These are phyloP conservation scores for Colletotrichum truncatum DNA, from an alignment of 2,329 filamentous ascomycete species.

Conservation along the genomic window DNA sequence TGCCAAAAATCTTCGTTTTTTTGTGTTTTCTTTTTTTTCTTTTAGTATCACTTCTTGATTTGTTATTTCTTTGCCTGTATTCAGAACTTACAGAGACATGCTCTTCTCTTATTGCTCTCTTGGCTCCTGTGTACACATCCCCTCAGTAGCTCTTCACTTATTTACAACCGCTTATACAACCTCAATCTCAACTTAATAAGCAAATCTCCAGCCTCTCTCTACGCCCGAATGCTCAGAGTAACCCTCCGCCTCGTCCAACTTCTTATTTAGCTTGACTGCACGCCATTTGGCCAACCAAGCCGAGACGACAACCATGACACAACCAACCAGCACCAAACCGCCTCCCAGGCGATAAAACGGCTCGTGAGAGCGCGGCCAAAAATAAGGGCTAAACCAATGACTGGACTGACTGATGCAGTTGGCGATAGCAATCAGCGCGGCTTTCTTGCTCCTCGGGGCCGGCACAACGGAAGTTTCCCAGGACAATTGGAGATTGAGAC, in stretches of 20 bases:
- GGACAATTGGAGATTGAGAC: slow-evolving; percentile 48
- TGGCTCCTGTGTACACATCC: neutral
- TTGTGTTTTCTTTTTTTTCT: neutral
- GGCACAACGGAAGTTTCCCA: slow-evolving; percentile 51
- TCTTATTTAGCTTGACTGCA: slow-evolving; percentile 34
- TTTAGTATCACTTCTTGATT: too few species aligned
- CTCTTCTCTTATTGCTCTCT: neutral
- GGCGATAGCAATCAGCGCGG: slow-evolving; percentile 49
- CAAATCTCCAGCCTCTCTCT: slow-evolving; percentile 35
- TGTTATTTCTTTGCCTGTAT: neutral
- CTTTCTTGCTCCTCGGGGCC: slow-evolving; percentile 47
- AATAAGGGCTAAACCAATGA: slow-evolving; percentile 51
- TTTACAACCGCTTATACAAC: neutral
- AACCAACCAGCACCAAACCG: slow-evolving; percentile 59
- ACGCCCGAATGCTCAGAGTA: slow-evolving; percentile 33
- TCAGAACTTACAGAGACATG: neutral
- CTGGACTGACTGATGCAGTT: slow-evolving; percentile 47
- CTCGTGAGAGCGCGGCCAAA: slow-evolving; percentile 38
- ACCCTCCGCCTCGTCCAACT: slow-evolving; percentile 36
- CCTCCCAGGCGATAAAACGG: slow-evolving; percentile 38
- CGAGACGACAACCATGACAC: slow-evolving; percentile 65
- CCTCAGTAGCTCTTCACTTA: neutral
- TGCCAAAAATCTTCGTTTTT: neutral
- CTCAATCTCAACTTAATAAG: neutral
- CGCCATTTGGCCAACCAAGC: slow-evolving; percentile 33